A percentile compares a stretch with the other conserved stretches of the same genome.
phyloP scores from a whole-genome alignment of 2,329 filamentous ascomycete species.

The Allantophomopsis cytisporea region DNA sequence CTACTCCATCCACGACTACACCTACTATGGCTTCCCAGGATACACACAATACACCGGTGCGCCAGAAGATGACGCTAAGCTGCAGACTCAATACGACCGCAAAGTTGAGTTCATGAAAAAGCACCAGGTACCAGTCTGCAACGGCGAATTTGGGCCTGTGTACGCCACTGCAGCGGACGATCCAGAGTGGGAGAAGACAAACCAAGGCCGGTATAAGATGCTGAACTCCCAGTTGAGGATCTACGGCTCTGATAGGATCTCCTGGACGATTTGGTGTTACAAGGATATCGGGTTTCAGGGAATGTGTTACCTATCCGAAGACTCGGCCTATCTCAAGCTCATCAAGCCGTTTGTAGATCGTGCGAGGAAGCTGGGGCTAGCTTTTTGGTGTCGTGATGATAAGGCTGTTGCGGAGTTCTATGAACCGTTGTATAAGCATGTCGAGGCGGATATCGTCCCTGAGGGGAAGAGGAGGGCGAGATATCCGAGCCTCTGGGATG shows the following conservation, averaged over 20 bases:
- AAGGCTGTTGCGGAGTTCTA: conserved; percentile 26
- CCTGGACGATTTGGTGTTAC: conserved; percentile 47
- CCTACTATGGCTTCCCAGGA: conserved; percentile 31
- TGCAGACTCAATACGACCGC: conserved; percentile 24
- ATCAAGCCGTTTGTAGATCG: conserved; percentile 38
- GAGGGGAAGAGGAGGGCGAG: conserved; percentile 26
- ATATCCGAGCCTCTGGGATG: conserved; percentile 34
- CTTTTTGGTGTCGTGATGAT: conserved; percentile 38
- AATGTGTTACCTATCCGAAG: conserved; percentile 33
- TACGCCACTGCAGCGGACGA: conserved; percentile 18
- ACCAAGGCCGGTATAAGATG: conserved; percentile 28
- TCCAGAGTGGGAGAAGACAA: conserved; percentile 21
- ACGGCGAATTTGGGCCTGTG: conserved; percentile 35
- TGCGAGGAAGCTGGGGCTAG: conserved; percentile 36
- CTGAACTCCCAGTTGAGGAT: conserved; percentile 32
- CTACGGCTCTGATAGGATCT: conserved; percentile 34
- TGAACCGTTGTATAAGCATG: conserved; percentile 22
- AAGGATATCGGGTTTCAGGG: conserved; percentile 43
- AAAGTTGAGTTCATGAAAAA: conserved; percentile 29
- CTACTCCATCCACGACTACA: conserved; percentile 40
- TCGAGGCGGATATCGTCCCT: conserved; percentile 26
- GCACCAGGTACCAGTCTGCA: conserved; percentile 29
- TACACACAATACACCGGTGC: conserved; percentile 27
- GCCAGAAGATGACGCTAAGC: conserved; percentile 24
- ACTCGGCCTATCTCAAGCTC: conserved; percentile 33